phyloP scores from a whole-genome alignment of 305 asterid species.

The Fraxinus floribunda region DNA sequence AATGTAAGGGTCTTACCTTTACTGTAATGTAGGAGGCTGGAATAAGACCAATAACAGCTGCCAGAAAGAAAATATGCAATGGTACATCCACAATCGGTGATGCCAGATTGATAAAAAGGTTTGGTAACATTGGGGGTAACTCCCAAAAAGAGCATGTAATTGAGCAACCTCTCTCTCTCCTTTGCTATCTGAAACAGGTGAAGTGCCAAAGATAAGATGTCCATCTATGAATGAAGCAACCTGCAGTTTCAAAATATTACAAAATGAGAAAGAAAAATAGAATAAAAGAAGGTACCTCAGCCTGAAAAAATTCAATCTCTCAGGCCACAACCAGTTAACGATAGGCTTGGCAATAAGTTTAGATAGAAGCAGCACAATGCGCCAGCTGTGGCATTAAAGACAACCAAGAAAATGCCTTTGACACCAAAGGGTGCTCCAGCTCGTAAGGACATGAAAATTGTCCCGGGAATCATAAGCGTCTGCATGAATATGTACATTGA shows the following conservation, averaged over 20 bases:
- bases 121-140: slow-evolving; percentile 82
- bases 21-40: slow-evolving; percentile 89
- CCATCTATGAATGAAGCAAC: not conserved
- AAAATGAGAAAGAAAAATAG: not conserved
- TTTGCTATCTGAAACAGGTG: slow-evolving; percentile 56
- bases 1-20: slow-evolving; percentile 51
- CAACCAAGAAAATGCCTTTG: slow-evolving; percentile 74
- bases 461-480: slow-evolving; percentile 92
- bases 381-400: slow-evolving; percentile 76
- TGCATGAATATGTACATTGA: slow-evolving; percentile 93
- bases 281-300: slow-evolving; percentile 50
- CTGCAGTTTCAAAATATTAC: not conserved
- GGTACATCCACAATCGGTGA: slow-evolving; percentile 94
- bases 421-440: slow-evolving; percentile 93
- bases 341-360: slow-evolving; percentile 79
- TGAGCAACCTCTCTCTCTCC: slow-evolving; percentile 78
- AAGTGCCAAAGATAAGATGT: slow-evolving; percentile 6
- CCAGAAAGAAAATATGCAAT: slow-evolving; percentile 79
- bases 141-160: slow-evolving; percentile 87
- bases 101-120: slow-evolving; percentile 89
- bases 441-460: slow-evolving; percentile 84
- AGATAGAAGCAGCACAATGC: slow-evolving; percentile 88
- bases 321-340: slow-evolving; percentile 86
- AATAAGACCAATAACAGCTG: slow-evolving; percentile 78
- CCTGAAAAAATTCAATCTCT: slow-evolving; percentile 70